phyloP scores from a whole-genome alignment of 164 flowering plant species.

The Magnolia changhungtana region DNA sequence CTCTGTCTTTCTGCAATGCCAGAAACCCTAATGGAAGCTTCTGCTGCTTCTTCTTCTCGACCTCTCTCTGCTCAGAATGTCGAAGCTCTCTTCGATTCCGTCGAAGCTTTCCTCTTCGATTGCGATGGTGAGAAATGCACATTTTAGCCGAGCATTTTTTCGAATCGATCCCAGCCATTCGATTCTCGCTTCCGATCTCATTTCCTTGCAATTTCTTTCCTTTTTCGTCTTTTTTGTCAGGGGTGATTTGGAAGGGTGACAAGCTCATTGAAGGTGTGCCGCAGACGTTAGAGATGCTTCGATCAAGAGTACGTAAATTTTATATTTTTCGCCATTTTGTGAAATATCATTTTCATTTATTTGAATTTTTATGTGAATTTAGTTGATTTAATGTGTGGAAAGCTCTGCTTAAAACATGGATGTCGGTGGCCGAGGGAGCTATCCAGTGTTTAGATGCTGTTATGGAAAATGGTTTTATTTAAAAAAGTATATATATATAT shows the following conservation, averaged over 20 bases:
- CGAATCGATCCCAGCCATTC: background rate
- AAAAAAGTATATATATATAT: no score
- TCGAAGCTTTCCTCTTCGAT: slow-evolving; percentile 89
- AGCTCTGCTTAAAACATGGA: no score
- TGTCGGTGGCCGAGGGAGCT: no score
- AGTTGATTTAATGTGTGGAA: no score
- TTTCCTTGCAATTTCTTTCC: background rate
- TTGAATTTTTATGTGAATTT: no score
- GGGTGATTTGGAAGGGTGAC: slow-evolving; percentile 96
- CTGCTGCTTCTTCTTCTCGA: slow-evolving; percentile 6
- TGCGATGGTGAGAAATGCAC: slow-evolving; percentile 65
- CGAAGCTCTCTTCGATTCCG: slow-evolving; percentile 50
- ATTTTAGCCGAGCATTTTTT: background rate
- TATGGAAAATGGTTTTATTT: no score
- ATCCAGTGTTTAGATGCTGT: no score
- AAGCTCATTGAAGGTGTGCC: slow-evolving; percentile 78
- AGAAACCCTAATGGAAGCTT: background rate
- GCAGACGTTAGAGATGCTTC: slow-evolving; percentile 62
- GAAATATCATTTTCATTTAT: background rate
- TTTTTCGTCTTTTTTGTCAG: slow-evolving; percentile 24
- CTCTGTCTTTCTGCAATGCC: background rate
- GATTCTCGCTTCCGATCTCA: background rate
- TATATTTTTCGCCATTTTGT: background rate
- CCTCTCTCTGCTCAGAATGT: slow-evolving; percentile 42
- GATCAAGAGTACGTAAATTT: slow-evolving; percentile 43